Evolutionary conservation across 352 stramenopile genomes (phyloP).

Genomic region (Phytophthora ramorum): DNA sequence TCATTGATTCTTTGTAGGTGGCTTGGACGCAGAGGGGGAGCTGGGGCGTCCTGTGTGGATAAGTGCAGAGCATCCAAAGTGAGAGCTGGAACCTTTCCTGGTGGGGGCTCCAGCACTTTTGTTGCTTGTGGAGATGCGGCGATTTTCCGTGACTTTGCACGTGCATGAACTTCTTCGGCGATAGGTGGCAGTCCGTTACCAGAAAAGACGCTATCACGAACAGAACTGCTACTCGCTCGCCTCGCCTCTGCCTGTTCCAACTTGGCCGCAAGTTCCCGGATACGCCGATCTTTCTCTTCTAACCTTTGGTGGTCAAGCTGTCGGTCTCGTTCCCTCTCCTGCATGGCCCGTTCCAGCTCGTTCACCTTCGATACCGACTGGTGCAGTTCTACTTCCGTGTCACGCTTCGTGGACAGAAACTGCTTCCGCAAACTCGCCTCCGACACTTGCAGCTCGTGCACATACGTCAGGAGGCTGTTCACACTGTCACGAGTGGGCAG

Average conservation of each 20-base stretch:
- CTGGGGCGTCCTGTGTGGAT: not conserved
- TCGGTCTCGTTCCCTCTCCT: conserved; percentile 28
- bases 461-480: conserved; percentile 73
- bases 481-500: conserved; percentile 58
- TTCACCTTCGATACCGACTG: conserved; percentile 33
- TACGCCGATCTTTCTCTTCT: conserved; percentile 44
- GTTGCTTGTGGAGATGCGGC: not conserved
- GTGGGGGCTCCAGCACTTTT: not conserved
- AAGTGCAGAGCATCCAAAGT: conserved; percentile 1
- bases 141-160: not conserved
- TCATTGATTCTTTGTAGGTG: conserved; percentile 14
- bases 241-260: conserved; percentile 31
- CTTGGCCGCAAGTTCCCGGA: conserved; percentile 37
- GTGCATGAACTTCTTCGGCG: conserved; percentile 4
- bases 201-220: not conserved
- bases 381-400: conserved; percentile 52
- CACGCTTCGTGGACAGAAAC: conserved; percentile 52
- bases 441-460: conserved; percentile 70
- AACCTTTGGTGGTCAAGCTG: conserved; percentile 28
- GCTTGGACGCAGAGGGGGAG: not conserved
- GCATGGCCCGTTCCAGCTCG: conserved; percentile 25
- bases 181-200: conserved; percentile 8
- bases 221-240: conserved; percentile 5
- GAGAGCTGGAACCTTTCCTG: conserved; percentile 3
- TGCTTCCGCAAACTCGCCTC: conserved; percentile 64